Evolutionary conservation across 2,329 filamentous ascomycete species (phyloP).

Genomic region (Fusarium sp.): DNA sequence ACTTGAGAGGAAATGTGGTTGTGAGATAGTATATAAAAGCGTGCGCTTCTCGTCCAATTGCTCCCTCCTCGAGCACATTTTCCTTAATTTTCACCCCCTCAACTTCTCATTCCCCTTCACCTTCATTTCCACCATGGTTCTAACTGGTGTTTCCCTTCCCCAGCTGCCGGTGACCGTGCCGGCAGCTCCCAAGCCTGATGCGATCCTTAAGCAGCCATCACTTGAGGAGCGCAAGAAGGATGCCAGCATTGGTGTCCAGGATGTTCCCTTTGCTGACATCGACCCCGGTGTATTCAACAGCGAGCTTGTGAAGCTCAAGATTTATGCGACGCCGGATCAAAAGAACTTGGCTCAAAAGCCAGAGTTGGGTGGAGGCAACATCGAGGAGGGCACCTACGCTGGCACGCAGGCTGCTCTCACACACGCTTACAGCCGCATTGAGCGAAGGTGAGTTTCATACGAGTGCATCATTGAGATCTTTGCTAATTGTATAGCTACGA

Average conservation of each 20-base stretch:
- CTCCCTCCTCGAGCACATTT: background rate
- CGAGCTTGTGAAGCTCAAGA: constrained; percentile 46
- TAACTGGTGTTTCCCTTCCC: constrained; percentile 5
- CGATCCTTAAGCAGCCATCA: constrained; percentile 45
- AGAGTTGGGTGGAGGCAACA: constrained; percentile 45
- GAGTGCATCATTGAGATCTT: background rate
- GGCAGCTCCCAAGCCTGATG: background rate
- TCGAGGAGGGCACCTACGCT: constrained; percentile 47
- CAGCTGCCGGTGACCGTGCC: background rate
- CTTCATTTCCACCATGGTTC: constrained; percentile 6
- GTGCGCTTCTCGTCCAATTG: background rate
- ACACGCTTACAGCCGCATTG: constrained; percentile 50
- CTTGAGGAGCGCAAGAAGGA: constrained; percentile 44
- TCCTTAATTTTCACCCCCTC: background rate
- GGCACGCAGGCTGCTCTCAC: constrained; percentile 51
- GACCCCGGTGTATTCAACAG: constrained; percentile 51
- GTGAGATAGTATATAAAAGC: background rate
- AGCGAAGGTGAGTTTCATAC: constrained; percentile 45
- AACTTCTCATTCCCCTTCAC: background rate
- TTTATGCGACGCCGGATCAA: constrained; percentile 43
- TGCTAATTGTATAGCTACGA: constrained; percentile 42
- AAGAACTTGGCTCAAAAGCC: constrained; percentile 35
- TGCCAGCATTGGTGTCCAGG: constrained; percentile 37
- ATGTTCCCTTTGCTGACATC: constrained; percentile 47
- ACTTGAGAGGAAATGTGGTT: background rate